phyloP scores from a whole-genome alignment of 208 protist genomes.

The Leishmania tarentolae region DNA sequence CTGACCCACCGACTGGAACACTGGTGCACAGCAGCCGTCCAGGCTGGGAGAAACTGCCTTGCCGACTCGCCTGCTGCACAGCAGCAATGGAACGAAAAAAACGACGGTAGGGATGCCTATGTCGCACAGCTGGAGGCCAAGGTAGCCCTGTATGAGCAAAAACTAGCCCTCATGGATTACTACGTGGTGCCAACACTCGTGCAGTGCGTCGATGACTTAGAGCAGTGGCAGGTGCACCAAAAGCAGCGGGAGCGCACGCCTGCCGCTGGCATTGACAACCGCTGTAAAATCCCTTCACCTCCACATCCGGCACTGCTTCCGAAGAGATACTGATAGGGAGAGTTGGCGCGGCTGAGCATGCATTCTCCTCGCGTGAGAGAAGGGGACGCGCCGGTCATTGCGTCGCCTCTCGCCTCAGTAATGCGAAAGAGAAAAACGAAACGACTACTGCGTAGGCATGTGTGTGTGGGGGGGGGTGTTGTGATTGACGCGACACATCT shows the following conservation, averaged over 20 bases:
- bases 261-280: not conserved
- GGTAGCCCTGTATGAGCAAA: conserved; percentile 39
- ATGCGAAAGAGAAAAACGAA: not conserved
- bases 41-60: not conserved
- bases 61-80: not conserved
- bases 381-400: not conserved
- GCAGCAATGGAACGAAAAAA: conserved; percentile 5
- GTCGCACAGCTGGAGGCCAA: conserved; percentile 27
- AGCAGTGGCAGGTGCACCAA: conserved; percentile 13
- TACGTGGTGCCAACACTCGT: conserved; percentile 37
- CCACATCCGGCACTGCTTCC: not conserved
- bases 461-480: not conserved
- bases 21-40: not conserved
- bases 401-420: not conserved
- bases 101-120: conserved; percentile 24
- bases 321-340: not conserved
- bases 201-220: conserved; percentile 34
- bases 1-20: not conserved
- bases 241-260: not conserved
- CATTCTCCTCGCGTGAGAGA: not conserved
- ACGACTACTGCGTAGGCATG: not conserved
- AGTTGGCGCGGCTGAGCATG: not conserved
- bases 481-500: not conserved
- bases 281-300: not conserved
- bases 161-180: conserved; percentile 38